These are phyloP conservation scores for Tilletia setariae DNA, from an alignment of 1,284 basidiomycete genomes.

Conservation along the genomic window DNA sequence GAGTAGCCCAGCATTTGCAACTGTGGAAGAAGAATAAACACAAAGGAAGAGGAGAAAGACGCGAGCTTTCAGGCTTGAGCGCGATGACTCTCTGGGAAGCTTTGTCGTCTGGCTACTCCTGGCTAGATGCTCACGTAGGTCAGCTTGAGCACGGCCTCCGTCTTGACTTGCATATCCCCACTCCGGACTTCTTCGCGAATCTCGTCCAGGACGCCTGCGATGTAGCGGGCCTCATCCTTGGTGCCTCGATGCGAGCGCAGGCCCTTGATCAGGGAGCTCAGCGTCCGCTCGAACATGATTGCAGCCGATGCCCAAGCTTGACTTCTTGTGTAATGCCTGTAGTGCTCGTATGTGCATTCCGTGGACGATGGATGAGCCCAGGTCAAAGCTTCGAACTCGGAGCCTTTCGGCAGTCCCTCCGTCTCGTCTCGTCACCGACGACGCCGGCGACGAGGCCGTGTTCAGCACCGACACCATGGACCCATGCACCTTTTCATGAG, in stretches of 20 bases:
- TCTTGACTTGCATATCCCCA: constrained; percentile 96
- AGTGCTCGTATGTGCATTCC: too few relatives aligned
- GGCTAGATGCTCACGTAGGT: constrained; percentile 83
- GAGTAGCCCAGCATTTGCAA: constrained; percentile 81
- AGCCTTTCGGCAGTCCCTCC: too few relatives aligned
- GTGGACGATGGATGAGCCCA: too few relatives aligned
- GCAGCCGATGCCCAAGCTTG: too few relatives aligned
- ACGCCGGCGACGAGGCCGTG: too few relatives aligned
- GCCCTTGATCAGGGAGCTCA: constrained; percentile 52
- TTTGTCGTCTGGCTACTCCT: too few relatives aligned
- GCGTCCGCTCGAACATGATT: constrained; percentile 51
- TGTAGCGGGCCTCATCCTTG: constrained; percentile 55
- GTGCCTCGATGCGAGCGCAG: constrained; percentile 50
- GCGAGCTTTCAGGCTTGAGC: background rate
- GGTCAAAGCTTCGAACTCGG: too few relatives aligned
- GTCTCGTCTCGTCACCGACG: too few relatives aligned
- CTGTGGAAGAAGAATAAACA: constrained; percentile 5
- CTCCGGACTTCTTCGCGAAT: constrained; percentile 84
- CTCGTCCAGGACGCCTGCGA: constrained; percentile 62
- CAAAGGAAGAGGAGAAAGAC: background rate
- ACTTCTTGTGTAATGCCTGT: too few relatives aligned
- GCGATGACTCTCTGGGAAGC: background rate
- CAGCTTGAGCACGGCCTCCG: constrained; percentile 88
- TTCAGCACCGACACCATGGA: too few relatives aligned
- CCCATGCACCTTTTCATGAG: too few relatives aligned